phyloP scores from a whole-genome alignment of 768 basidiomycete genomes.

The Serendipita sp. region DNA sequence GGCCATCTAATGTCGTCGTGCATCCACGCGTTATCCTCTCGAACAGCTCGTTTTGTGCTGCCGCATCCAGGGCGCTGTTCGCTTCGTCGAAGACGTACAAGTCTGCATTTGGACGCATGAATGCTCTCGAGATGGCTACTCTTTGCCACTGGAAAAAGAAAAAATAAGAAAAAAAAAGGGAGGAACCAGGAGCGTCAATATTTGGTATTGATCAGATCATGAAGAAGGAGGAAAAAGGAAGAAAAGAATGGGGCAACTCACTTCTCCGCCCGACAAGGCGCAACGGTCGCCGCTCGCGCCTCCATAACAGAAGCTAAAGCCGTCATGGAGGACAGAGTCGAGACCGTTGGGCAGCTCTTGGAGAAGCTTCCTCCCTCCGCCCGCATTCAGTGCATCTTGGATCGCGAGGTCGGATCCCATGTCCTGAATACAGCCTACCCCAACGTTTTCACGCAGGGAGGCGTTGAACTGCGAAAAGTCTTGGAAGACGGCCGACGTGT shows the following conservation, averaged over 20 bases:
- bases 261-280: neutral
- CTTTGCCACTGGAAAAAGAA: constrained; percentile 54
- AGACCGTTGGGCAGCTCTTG: constrained; percentile 53
- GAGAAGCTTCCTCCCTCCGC: constrained; percentile 53
- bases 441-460: constrained; percentile 69
- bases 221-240: neutral
- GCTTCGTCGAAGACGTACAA: constrained; percentile 76
- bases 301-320: constrained; percentile 12
- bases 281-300: constrained; percentile 6
- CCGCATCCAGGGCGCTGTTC: constrained; percentile 60
- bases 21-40: constrained; percentile 57
- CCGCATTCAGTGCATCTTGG: constrained; percentile 48
- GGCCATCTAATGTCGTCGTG: constrained; percentile 34
- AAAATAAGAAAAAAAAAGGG: neutral
- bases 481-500: constrained; percentile 71
- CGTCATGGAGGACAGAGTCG: constrained; percentile 51
- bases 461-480: constrained; percentile 68
- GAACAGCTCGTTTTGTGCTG: constrained; percentile 65
- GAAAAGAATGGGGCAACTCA: neutral
- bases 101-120: constrained; percentile 76
- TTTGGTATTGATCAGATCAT: neutral
- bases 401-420: constrained; percentile 41
- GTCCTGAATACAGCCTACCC: constrained; percentile 59
- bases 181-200: neutral
- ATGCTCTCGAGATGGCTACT: constrained; percentile 71